phyloP scores from a whole-genome alignment of 257 asterid genomes.

The Osmanthus fragrans region DNA sequence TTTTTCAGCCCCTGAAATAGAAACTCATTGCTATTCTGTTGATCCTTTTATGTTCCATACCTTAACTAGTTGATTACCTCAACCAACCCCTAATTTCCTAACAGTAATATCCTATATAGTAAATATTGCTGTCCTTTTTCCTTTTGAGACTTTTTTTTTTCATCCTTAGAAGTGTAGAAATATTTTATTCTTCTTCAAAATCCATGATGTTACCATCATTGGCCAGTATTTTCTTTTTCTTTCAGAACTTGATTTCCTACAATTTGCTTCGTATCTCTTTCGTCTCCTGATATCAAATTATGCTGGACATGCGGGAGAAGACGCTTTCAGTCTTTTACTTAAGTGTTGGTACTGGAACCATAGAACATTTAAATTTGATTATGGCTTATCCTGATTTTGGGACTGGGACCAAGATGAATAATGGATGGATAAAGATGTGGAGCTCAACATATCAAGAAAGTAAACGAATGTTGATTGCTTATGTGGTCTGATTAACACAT shows the following conservation, averaged over 20 bases:
- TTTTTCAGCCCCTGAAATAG: background rate
- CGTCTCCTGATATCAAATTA: background rate
- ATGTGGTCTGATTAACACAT: background rate
- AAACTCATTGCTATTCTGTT: background rate
- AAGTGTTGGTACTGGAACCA: background rate
- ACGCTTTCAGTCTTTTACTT: background rate
- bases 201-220: background rate
- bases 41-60: background rate
- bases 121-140: background rate
- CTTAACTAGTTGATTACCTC: background rate
- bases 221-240: background rate
- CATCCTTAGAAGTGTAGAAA: background rate
- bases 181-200: background rate
- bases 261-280: background rate
- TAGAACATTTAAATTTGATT: background rate
- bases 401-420: background rate
- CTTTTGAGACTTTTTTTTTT: background rate
- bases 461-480: background rate
- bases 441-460: background rate
- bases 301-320: background rate
- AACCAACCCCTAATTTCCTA: background rate
- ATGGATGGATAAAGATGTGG: background rate
- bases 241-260: background rate
- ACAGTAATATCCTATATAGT: no score
- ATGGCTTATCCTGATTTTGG: background rate